Base-by-base conservation (phyloP, 2,329 filamentous ascomycete genomes). In the Chaetomium sp. region DNA sequence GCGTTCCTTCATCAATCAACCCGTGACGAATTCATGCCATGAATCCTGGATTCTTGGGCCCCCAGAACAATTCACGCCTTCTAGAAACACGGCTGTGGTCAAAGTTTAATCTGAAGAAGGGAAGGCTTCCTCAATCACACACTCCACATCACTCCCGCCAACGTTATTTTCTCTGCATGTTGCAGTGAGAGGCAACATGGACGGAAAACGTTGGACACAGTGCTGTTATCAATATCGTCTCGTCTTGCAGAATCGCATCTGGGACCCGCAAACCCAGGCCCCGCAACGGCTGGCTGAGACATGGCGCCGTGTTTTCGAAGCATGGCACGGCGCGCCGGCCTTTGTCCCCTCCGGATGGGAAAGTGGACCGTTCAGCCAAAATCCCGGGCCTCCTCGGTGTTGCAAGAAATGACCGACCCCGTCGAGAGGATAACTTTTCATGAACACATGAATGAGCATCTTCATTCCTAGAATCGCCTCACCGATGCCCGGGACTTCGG, bases 1-100 rank as follows among this genome's bases (percentile, higher is more conserved):
- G 38, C 49, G 54, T 55, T 45, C 35, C 32, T 40, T 52, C 62
- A 64, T 52, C 64, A 64, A 64, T 64, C 52, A 63, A 65, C 56
- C 32, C 64, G 62, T 57, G 56, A 61, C 64, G 59, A 48, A 44
- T 53, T 51, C 41, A 56, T 56, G 52, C 58, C 32, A 55, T 54
- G 44, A 50, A 62, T 57, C 56, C 48, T 53, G 57, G 49, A 48
- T 41, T 27, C 3, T 27, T 27, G 19, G 19, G 19, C 19, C 19
- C 19, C 19, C 36, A 53, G 49, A 37, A 45, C 46, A 41, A 49
- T 50, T 54, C 46, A 41, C 14, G 47, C 50, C 46, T 34, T 48
- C 12, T 38, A 12, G 37, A 38, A 38, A 38, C 8, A 38, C 37
- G 37, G 37, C 19, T 27, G 19, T 27, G 19, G 19, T 27, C 19